These are phyloP conservation scores for Ochetophila trinervis DNA, from an alignment of 306 rosid species.

Conservation along the genomic window DNA sequence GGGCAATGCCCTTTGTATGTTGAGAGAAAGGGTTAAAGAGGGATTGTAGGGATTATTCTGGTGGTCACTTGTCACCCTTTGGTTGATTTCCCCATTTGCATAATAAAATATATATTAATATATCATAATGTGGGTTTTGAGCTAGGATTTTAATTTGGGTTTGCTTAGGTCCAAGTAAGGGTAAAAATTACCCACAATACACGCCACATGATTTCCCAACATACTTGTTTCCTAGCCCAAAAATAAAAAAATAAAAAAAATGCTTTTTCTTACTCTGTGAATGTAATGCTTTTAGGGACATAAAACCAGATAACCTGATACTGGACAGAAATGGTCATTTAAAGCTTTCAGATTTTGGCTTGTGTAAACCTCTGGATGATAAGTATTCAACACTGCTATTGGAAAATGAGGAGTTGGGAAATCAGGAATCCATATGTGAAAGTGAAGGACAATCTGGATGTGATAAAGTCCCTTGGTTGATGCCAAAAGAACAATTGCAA, in stretches of 20 bases:
- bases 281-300: conserved; percentile 73
- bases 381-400: conserved; percentile 82
- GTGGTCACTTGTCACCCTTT: too few relatives aligned
- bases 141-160: too few relatives aligned
- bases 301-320: conserved; percentile 97
- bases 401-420: conserved; percentile 68
- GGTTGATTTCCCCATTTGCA: too few relatives aligned
- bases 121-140: too few relatives aligned
- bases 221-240: conserved; percentile 3
- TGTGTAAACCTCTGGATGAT: conserved; percentile 96
- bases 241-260: conserved; percentile 7
- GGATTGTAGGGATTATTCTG: too few relatives aligned
- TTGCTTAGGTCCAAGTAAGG: too few relatives aligned
- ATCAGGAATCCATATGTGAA: conserved; percentile 63
- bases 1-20: too few relatives aligned
- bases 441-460: conserved; percentile 56
- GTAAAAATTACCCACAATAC: too few relatives aligned
- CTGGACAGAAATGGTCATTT: conserved; percentile 91
- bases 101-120: too few relatives aligned
- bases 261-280: conserved; percentile 22
- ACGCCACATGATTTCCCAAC: too few relatives aligned
- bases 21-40: too few relatives aligned
- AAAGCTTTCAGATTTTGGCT: conserved; percentile 99
- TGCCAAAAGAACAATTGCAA: conserved; percentile 93
- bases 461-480: conserved; percentile 71